A percentile compares a stretch with the other conserved stretches of the same genome.
These are phyloP conservation scores for Hymenoscyphus scutula DNA, from an alignment of 2,329 filamentous ascomycete species.

Conservation along the genomic window DNA sequence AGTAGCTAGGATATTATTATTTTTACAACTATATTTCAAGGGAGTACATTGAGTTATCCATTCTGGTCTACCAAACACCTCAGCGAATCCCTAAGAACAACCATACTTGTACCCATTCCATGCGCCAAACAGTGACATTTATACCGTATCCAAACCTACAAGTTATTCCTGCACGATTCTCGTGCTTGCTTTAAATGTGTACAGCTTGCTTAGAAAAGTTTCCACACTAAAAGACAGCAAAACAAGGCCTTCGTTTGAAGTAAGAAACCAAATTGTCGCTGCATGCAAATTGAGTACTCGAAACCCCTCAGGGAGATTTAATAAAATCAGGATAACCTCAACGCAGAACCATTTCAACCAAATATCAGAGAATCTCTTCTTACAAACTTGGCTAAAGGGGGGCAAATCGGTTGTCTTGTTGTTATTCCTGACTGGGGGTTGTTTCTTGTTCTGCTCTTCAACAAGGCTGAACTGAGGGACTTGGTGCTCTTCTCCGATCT, in stretches of 20 bases:
- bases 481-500: background rate
- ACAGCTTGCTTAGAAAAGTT: background rate
- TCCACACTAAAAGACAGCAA: background rate
- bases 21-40: background rate
- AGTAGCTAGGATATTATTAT: too few species aligned
- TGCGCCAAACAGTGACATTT: background rate
- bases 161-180: too few species aligned
- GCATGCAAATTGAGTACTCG: background rate
- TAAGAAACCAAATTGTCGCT: background rate
- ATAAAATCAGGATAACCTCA: background rate
- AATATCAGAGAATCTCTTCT: background rate
- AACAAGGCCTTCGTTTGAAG: background rate
- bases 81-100: background rate
- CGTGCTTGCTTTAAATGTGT: background rate
- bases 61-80: background rate
- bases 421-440: background rate
- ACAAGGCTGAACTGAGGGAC: too few species aligned
- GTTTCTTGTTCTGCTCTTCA: background rate
- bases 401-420: background rate
- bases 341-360: background rate
- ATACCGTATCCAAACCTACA: background rate
- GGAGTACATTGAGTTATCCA: background rate
- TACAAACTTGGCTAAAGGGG: background rate
- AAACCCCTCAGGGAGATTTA: too few species aligned
- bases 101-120: background rate